phyloP scores from a whole-genome alignment of 495 filamentous ascomycete genomes.

The Penicillium simplicissimum region DNA sequence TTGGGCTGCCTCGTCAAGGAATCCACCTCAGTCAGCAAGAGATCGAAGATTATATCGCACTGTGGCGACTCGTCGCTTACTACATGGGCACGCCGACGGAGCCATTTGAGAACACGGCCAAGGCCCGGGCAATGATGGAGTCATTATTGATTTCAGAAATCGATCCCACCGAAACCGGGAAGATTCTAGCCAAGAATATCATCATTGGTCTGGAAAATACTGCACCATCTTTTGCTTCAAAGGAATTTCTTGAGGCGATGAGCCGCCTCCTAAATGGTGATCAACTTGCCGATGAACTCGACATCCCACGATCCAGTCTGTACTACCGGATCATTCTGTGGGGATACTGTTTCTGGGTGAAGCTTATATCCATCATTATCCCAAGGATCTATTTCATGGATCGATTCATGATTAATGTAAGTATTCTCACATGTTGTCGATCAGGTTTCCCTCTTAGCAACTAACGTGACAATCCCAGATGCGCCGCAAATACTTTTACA shows the following conservation, averaged over 20 bases:
- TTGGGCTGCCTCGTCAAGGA: conserved; percentile 70
- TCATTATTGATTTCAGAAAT: conserved; percentile 63
- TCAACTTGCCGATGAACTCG: conserved; percentile 59
- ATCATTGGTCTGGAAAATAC: conserved; percentile 62
- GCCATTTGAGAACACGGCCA: conserved; percentile 52
- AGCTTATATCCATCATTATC: conserved; percentile 52
- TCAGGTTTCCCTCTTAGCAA: background rate
- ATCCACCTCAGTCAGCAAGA: conserved; percentile 65
- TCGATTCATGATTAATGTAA: conserved; percentile 53
- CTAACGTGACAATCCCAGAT: conserved; percentile 21
- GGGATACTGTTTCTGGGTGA: conserved; percentile 69
- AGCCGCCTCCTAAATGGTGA: conserved; percentile 70
- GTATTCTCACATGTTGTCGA: conserved; percentile 1
- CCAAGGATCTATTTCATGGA: conserved; percentile 61
- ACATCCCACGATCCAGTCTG: conserved; percentile 53
- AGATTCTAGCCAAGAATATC: conserved; percentile 71
- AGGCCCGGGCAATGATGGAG: conserved; percentile 65
- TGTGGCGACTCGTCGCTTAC: conserved; percentile 74
- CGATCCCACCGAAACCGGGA: conserved; percentile 58
- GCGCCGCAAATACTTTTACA: conserved; percentile 55
- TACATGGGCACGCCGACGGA: conserved; percentile 69
- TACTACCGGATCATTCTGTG: conserved; percentile 63
- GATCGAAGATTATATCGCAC: conserved; percentile 66
- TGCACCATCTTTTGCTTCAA: conserved; percentile 62
- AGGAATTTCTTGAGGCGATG: conserved; percentile 63